Evolutionary conservation across 2,329 filamentous ascomycete species (phyloP), one percentile per base, ranked within the genome.

Genomic region (Boeremia lycopersici): DNA sequence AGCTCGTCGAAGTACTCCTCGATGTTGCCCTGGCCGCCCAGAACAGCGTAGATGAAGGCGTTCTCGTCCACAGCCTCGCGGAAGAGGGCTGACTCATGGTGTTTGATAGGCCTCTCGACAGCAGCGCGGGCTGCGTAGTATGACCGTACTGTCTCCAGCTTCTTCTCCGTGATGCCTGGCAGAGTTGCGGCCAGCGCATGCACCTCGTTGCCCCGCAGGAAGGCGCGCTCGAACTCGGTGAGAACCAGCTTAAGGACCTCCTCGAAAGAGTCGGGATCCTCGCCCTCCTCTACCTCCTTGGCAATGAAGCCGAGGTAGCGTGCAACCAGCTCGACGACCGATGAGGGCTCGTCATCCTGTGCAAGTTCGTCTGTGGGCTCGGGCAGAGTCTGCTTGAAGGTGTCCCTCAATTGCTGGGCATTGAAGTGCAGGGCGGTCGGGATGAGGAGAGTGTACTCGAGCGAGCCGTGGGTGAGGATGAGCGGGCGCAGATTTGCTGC

Each of bases 1-100:
- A 99, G 85, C 80, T 99, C 95, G 65, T 99, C 93, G 70, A 99
- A 99, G 79, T 99, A 99, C 79, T 99, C 96, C 78, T 99, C 93
- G 61, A 99, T 98, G 77, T 99, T 99, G 67, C 95, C 95, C 76
- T 99, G 95, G 6, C 95, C 95, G 56, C 95, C 95, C 65, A 98
- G 96, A 59, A 99, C 92, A 62, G 88, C 93, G 80, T 96, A 99
- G 56, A 99, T 85, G 67, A 86, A 88, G 49, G 93, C 93, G 51
- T 88, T 87, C 59, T 86, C 88, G 60, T 97, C 93, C 41, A 89
- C 87, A 9, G 91, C 91, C 45, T 95, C 93, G 64, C 95, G 86
- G 72, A 97, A 86, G 41, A 99, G 84, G 31, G 95, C 96, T 35
- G 96, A 98, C 74, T 96, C 90, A 75, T 99, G 93, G 26, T 91